Evolutionary conservation across 345 rosid genomes (phyloP).

Genomic region (Euphorbia pulcherrima): DNA sequence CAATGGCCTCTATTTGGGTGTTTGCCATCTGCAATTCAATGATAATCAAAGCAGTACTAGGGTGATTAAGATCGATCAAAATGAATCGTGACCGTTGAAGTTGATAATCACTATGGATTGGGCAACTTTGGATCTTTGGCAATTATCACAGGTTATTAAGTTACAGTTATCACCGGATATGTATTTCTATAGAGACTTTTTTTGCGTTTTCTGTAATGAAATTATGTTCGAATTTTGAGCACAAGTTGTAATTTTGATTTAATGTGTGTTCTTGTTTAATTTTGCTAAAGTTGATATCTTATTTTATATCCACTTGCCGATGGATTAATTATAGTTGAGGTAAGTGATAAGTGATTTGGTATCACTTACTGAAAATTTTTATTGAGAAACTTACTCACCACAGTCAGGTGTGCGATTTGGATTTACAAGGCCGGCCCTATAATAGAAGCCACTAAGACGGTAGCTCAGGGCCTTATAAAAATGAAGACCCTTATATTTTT

Average conservation of each 20-base stretch:
- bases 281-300: constrained; percentile 2
- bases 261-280: not conserved
- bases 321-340: no score
- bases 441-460: no score
- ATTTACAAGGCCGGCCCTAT: no score
- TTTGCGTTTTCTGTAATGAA: not conserved
- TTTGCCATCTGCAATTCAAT: no score
- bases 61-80: not conserved
- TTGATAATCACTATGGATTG: not conserved
- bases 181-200: not conserved
- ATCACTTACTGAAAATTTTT: no score
- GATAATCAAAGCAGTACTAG: not conserved
- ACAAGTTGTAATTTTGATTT: no score
- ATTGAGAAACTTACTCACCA: no score
- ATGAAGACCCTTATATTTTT: no score
- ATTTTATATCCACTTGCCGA: no score
- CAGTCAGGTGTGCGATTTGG: no score
- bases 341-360: no score
- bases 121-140: not conserved
- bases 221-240: not conserved
- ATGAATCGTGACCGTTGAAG: not conserved
- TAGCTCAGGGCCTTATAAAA: no score
- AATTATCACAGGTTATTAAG: not conserved
- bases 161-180: not conserved
- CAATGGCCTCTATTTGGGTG: not conserved